phyloP scores from a whole-genome alignment of 345 rosid genomes.

The Melastoma malabathricum region DNA sequence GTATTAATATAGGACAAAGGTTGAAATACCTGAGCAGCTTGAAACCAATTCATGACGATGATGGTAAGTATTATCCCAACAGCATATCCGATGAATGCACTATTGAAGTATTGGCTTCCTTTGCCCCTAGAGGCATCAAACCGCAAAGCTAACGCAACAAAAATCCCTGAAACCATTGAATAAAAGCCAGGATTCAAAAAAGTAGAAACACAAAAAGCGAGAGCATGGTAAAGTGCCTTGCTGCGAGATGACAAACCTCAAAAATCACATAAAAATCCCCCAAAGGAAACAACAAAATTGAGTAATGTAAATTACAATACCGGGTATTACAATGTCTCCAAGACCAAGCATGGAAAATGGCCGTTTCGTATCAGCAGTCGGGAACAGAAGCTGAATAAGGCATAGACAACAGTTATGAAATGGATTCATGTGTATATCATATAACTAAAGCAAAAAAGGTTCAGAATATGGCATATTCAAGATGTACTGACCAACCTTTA shows the following conservation, averaged over 20 bases:
- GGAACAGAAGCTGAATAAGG: conserved; percentile 70
- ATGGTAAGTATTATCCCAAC: conserved; percentile 77
- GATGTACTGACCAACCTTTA: conserved; percentile 76
- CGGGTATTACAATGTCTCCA: conserved; percentile 98
- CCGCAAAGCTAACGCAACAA: conserved; percentile 88
- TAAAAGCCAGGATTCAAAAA: background rate
- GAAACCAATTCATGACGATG: conserved; percentile 98
- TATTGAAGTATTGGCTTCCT: conserved; percentile 74
- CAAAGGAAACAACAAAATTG: background rate
- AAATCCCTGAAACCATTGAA: conserved; percentile 43
- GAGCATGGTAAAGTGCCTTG: too few relatives aligned
- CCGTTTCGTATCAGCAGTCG: conserved; percentile 56
- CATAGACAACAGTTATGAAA: too few relatives aligned
- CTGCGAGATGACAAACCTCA: too few relatives aligned
- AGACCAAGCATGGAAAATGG: conserved; percentile 99
- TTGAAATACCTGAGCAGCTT: conserved; percentile 79
- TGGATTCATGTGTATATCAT: too few relatives aligned
- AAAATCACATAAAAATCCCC: too few relatives aligned
- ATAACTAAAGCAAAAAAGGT: too few relatives aligned
- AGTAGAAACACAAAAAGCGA: too few relatives aligned
- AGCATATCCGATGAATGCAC: conserved; percentile 80
- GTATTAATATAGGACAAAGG: too few relatives aligned
- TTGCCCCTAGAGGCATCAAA: conserved; percentile 93
- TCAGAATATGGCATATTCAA: background rate
- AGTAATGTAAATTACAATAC: conserved; percentile 21